Evolutionary conservation across 1,139 yeast species (phyloP).

Genomic region (Protomyces macrosporus): DNA sequence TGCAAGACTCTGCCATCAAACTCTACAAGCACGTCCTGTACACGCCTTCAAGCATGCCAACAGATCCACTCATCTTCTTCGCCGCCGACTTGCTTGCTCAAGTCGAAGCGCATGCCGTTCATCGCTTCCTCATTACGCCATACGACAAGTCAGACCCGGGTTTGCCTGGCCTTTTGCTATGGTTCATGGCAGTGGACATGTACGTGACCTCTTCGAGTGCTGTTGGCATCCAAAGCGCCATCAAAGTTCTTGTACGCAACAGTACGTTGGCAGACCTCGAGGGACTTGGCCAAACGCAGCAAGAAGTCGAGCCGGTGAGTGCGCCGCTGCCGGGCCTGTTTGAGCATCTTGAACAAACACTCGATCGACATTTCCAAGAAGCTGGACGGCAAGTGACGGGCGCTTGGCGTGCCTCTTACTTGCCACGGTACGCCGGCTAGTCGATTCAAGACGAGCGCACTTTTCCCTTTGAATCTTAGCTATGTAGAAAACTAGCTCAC

Average conservation of each 20-base stretch:
- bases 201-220: background rate
- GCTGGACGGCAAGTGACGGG: background rate
- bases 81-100: conserved; percentile 5
- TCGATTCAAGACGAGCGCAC: too few species aligned
- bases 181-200: conserved; percentile 16
- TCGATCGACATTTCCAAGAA: background rate
- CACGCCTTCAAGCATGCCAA: background rate
- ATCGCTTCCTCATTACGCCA: background rate
- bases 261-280: background rate
- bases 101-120: conserved; percentile 5
- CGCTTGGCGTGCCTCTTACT: background rate
- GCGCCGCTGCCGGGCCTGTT: background rate
- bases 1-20: background rate
- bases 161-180: background rate
- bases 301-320: background rate
- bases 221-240: background rate
- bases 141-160: background rate
- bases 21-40: background rate
- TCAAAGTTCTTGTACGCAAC: background rate
- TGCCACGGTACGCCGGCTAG: background rate
- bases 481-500: too few species aligned
- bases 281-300: background rate
- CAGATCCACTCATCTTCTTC: background rate
- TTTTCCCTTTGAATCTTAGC: too few species aligned
- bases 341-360: background rate